Percentiles rank a stretch among this genome's conserved stretches.
These are phyloP conservation scores for Chamaecrista fasciculata DNA, from an alignment of 306 rosid genomes.

Conservation along the genomic window DNA sequence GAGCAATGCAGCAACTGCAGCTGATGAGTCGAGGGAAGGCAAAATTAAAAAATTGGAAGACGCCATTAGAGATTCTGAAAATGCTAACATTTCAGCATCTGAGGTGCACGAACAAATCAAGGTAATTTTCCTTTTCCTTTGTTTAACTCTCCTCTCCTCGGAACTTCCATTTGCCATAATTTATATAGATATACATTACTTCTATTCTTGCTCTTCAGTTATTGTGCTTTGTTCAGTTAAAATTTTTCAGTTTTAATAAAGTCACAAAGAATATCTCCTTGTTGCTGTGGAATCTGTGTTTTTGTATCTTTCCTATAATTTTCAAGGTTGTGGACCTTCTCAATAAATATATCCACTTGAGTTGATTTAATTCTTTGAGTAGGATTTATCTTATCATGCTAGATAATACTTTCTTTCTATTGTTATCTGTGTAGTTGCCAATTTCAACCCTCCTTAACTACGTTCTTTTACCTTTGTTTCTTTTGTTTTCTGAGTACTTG, in stretches of 20 bases:
- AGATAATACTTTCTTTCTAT: neutral
- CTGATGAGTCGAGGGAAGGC: conserved; percentile 74
- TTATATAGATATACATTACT: too few relatives aligned
- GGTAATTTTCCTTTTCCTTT: conserved; percentile 44
- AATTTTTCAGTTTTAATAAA: neutral
- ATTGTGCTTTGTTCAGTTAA: neutral
- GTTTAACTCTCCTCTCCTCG: neutral
- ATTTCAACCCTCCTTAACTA: neutral
- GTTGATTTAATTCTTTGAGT: neutral
- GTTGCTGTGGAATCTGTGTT: neutral
- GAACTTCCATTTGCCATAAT: neutral
- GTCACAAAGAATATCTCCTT: neutral
- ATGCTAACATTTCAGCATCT: conserved; percentile 64
- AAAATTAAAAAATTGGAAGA: conserved; percentile 83
- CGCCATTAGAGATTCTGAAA: conserved; percentile 62
- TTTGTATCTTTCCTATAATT: neutral
- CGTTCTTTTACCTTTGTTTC: neutral
- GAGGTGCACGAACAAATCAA: conserved; percentile 80
- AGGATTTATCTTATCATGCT: neutral
- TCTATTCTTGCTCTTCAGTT: neutral
- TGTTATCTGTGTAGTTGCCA: neutral
- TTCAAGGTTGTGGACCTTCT: neutral
- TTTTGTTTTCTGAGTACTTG: neutral
- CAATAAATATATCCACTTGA: neutral
- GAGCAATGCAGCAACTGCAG: conserved; percentile 78